Evolutionary conservation across 345 rosid genomes (phyloP).

Genomic region (Euphorbia lathyris): DNA sequence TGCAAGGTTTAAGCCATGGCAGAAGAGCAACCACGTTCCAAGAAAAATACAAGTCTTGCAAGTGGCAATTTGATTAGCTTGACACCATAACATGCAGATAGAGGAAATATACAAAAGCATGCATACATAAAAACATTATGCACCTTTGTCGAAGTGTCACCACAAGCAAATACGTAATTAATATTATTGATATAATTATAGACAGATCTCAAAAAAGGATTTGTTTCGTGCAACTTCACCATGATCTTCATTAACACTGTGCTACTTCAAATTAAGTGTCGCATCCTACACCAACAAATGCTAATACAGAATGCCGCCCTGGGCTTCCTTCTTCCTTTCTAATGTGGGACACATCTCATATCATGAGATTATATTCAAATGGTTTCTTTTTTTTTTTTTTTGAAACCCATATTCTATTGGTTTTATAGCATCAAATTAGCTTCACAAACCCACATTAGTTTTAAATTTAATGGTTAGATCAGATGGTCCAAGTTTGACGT

Average conservation of each 20-base stretch:
- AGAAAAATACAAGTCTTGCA: background rate
- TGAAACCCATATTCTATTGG: too few relatives aligned
- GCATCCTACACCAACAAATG: background rate
- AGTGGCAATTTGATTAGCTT: background rate
- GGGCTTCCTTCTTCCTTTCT: background rate
- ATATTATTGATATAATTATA: background rate
- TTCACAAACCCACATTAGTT: background rate
- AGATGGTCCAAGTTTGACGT: conserved; percentile 4
- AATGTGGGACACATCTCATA: background rate
- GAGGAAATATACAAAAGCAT: background rate
- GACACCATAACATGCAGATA: background rate
- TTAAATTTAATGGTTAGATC: background rate
- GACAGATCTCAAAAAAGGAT: background rate
- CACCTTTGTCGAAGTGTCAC: background rate
- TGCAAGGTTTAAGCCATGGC: background rate
- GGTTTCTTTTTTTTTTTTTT: too few relatives aligned
- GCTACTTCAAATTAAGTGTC: background rate
- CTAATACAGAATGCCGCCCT: background rate
- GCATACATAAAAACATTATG: background rate
- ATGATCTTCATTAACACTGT: background rate
- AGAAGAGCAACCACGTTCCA: background rate
- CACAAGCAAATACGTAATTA: background rate
- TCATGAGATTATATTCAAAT: too few relatives aligned
- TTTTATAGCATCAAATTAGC: conserved; percentile 1
- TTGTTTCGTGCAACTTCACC: background rate